A percentile compares a stretch with the other conserved stretches of the same genome.
phyloP scores from a whole-genome alignment of 257 asterid genomes.

The Cinchona pubescens region DNA sequence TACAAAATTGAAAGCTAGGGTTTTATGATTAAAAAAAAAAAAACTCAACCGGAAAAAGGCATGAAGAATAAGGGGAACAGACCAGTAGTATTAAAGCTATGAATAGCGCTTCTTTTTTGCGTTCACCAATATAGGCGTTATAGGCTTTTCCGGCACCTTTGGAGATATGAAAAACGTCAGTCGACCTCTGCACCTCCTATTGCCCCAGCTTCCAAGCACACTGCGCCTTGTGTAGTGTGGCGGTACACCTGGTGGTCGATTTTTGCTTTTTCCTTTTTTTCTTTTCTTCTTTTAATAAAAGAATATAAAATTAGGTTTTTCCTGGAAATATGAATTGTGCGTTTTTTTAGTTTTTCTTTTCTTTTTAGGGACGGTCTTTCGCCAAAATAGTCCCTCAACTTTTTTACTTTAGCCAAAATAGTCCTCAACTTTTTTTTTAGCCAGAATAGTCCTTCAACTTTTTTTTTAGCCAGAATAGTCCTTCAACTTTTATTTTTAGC shows the following conservation, averaged over 20 bases:
- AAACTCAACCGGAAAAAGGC: neutral
- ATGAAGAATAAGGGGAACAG: slow-evolving; percentile 8
- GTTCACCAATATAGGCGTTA: too few relatives aligned
- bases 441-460: too few relatives aligned
- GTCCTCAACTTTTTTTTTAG: too few relatives aligned
- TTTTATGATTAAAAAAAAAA: neutral
- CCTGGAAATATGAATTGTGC: too few relatives aligned
- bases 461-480: too few relatives aligned
- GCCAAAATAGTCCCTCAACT: too few relatives aligned
- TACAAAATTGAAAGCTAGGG: slow-evolving; percentile 16
- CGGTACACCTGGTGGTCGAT: neutral
- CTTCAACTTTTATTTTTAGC: too few relatives aligned
- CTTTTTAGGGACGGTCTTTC: too few relatives aligned
- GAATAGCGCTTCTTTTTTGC: neutral
- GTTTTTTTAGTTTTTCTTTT: too few relatives aligned
- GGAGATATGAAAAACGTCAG: slow-evolving; percentile 1
- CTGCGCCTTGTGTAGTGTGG: slow-evolving; percentile 10
- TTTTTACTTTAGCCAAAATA: too few relatives aligned
- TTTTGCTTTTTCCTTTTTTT: neutral
- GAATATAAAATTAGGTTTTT: too few relatives aligned
- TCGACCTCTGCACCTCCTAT: too few relatives aligned
- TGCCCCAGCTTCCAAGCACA: neutral
- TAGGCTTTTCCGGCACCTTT: neutral
- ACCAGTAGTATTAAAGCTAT: slow-evolving; percentile 16
- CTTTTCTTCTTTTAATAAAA: neutral